phyloP scores from a whole-genome alignment of 225 moss, liverwort and hornwort species.

The Antitrichia curtipendula region DNA sequence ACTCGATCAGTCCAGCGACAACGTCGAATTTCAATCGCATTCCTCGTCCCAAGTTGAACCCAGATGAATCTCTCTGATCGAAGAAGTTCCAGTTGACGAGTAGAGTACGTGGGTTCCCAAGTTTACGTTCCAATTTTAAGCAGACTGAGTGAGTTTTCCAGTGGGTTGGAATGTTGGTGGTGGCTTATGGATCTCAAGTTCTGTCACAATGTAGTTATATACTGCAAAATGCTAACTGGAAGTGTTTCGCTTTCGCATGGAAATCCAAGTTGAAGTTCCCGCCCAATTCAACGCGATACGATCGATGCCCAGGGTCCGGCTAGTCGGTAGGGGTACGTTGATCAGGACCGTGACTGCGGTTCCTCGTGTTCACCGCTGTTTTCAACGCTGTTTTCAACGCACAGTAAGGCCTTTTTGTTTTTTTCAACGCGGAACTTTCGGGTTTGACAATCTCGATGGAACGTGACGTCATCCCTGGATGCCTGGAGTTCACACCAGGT shows the following conservation, averaged over 20 bases:
- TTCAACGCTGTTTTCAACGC: background rate
- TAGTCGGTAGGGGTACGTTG: background rate
- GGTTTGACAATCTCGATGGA: background rate
- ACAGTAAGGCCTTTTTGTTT: no score
- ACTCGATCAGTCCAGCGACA: no score
- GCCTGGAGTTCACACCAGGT: no score
- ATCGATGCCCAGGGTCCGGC: no score
- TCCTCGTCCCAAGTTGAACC: background rate
- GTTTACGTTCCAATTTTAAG: background rate
- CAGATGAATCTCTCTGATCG: background rate
- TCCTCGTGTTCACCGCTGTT: no score
- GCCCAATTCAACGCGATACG: background rate
- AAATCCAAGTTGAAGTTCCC: background rate
- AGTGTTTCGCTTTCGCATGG: background rate
- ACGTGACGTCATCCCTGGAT: background rate
- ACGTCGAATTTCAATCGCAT: background rate
- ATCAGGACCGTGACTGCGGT: no score
- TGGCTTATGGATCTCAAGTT: background rate
- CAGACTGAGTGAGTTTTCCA: background rate
- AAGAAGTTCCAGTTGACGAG: no score
- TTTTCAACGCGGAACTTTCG: background rate
- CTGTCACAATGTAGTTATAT: background rate
- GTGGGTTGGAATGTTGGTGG: no score
- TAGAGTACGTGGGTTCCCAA: no score
- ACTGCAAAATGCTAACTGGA: background rate